phyloP scores from a whole-genome alignment of 345 rosid genomes.

The Gossypium australe region DNA sequence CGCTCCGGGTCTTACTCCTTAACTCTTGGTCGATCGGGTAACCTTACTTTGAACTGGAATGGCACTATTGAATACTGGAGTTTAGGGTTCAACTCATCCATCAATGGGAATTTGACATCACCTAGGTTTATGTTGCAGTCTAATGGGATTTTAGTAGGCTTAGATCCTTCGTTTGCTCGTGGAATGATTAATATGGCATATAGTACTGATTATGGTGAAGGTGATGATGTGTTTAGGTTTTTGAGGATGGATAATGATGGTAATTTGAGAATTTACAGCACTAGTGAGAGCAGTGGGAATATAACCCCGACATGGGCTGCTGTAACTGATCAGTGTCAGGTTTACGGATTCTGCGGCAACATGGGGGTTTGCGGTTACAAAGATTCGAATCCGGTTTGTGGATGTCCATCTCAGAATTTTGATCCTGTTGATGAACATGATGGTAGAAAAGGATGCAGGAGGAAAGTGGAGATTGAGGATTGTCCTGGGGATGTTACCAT shows the following conservation, averaged over 20 bases:
- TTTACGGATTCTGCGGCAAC: slow-evolving; percentile 58
- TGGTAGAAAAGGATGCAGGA: slow-evolving; percentile 50
- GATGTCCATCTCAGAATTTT: slow-evolving; percentile 61
- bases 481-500: slow-evolving; percentile 43
- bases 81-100: slow-evolving; percentile 48
- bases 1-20: slow-evolving; percentile 55
- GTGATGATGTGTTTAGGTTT: slow-evolving; percentile 43
- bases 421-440: slow-evolving; percentile 42
- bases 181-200: slow-evolving; percentile 24
- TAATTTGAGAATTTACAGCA: slow-evolving; percentile 55
- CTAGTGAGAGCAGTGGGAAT: slow-evolving; percentile 22
- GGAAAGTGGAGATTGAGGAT: slow-evolving; percentile 39
- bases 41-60: slow-evolving; percentile 58
- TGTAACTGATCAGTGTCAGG: slow-evolving; percentile 49
- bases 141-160: slow-evolving; percentile 37
- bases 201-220: slow-evolving; percentile 55
- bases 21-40: slow-evolving; percentile 33
- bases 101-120: slow-evolving; percentile 33
- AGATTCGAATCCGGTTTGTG: slow-evolving; percentile 39
- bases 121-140: slow-evolving; percentile 38
- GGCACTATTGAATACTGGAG: slow-evolving; percentile 40
- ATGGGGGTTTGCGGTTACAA: slow-evolving; percentile 56
- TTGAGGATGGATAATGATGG: slow-evolving; percentile 54
- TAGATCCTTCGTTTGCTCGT: slow-evolving; percentile 22
- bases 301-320: slow-evolving; percentile 40